phyloP scores from a whole-genome alignment of 345 rosid species.

The Chamaenerion angustifolium region DNA sequence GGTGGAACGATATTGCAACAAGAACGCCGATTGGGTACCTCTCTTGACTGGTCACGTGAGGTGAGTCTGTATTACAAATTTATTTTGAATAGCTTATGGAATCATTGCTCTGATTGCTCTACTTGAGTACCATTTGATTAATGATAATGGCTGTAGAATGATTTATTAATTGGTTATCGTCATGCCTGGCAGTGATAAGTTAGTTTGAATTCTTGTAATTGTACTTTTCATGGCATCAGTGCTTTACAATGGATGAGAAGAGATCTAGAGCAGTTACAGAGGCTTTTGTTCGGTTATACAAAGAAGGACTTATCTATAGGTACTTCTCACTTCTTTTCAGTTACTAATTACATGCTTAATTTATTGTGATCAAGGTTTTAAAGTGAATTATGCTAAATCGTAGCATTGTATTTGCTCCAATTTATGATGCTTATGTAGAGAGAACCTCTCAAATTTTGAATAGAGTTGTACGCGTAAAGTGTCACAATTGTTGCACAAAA shows the following conservation, averaged over 20 bases:
- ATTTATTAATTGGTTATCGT: neutral
- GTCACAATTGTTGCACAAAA: too few species aligned
- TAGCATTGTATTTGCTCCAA: too few species aligned
- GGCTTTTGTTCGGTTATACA: conserved; percentile 61
- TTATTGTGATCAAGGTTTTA: neutral
- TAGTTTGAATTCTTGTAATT: neutral
- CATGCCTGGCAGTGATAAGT: neutral
- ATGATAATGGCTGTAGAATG: too few species aligned
- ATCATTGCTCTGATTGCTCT: too few species aligned
- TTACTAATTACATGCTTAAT: neutral
- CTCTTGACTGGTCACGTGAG: conserved; percentile 99
- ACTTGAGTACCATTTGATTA: too few species aligned
- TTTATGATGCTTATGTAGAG: too few species aligned
- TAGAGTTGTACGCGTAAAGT: too few species aligned
- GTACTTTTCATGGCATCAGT: conserved; percentile 22
- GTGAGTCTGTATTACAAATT: conserved; percentile 16
- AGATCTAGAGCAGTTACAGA: conserved; percentile 82
- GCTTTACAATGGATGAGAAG: conserved; percentile 91
- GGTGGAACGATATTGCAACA: conserved; percentile 73
- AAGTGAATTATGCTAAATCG: neutral
- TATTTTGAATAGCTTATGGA: neutral
- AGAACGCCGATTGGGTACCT: conserved; percentile 68
- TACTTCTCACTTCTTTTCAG: conserved; percentile 8
- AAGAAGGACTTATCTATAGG: conserved; percentile 86
- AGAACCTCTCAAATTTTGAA: too few species aligned